A percentile compares a stretch with the other conserved stretches of the same genome.
Conservation (phyloP, 2,329 filamentous ascomycete species). For the Trichoderma sp. region DNA sequence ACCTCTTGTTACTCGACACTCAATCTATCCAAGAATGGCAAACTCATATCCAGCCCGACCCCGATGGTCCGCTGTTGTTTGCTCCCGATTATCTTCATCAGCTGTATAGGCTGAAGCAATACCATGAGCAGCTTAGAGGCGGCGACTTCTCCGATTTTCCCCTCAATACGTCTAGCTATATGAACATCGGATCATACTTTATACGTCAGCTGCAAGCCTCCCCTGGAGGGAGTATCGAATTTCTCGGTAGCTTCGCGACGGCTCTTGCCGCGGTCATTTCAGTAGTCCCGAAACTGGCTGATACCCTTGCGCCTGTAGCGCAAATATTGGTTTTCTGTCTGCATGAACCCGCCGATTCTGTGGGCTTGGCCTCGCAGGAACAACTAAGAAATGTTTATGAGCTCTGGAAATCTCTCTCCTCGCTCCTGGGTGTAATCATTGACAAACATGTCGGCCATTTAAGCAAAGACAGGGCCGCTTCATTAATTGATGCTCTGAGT, state of each 20-base stretch:
- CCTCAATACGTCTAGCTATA: slow-evolving; percentile 23
- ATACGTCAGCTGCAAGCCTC: slow-evolving; percentile 50
- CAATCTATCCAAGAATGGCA: slow-evolving; percentile 32
- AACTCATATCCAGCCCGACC: slow-evolving; percentile 20
- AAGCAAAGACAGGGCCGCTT: slow-evolving; percentile 48
- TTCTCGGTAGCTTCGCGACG: slow-evolving; percentile 50
- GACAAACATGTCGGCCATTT: slow-evolving; percentile 61
- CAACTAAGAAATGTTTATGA: slow-evolving; percentile 47
- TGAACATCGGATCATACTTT: slow-evolving; percentile 41
- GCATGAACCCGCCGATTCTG: slow-evolving; percentile 37
- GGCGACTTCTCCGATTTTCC: slow-evolving; percentile 30
- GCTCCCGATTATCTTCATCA: slow-evolving; percentile 50
- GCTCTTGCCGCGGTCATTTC: slow-evolving; percentile 47
- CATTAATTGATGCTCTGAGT: slow-evolving; percentile 47
- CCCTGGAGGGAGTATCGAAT: slow-evolving; percentile 48
- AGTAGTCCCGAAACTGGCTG: slow-evolving; percentile 52
- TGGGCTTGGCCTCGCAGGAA: slow-evolving; percentile 33
- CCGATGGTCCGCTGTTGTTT: slow-evolving; percentile 35
- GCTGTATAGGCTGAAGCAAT: slow-evolving; percentile 41
- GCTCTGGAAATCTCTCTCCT: slow-evolving; percentile 50
- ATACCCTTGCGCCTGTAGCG: slow-evolving; percentile 47
- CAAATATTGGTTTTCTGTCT: slow-evolving; percentile 43
- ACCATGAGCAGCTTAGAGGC: slow-evolving; percentile 29
- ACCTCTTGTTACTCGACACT: slow-evolving; percentile 56
- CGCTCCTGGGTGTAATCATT: slow-evolving; percentile 51